Evolutionary conservation across 352 stramenopile species (phyloP).

Genomic region (Vaucheria bursata): DNA sequence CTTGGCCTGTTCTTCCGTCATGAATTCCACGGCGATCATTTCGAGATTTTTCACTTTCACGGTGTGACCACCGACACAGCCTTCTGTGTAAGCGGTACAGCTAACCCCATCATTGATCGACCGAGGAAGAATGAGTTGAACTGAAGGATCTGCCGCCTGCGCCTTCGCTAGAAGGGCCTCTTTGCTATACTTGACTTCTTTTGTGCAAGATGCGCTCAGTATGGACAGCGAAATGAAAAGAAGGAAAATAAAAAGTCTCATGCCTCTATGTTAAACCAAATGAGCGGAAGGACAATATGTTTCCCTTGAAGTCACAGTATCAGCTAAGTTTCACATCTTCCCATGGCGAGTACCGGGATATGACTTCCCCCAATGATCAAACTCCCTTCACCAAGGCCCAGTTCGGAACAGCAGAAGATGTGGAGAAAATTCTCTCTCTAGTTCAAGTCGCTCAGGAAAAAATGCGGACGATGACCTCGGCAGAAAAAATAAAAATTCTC

Average conservation of each 20-base stretch:
- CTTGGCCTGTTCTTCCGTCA: background rate
- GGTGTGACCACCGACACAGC: background rate
- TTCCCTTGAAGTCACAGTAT: background rate
- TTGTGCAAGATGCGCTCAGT: background rate
- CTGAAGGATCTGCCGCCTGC: background rate
- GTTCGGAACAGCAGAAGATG: background rate
- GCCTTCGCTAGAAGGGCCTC: background rate
- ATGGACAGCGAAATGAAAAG: background rate
- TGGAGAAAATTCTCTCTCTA: background rate
- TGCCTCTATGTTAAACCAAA: background rate
- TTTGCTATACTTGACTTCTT: background rate
- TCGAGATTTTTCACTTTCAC: background rate
- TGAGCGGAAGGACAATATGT: too few species aligned
- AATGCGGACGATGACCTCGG: too few species aligned
- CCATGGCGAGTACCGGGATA: background rate
- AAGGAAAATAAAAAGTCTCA: background rate
- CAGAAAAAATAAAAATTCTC: too few species aligned
- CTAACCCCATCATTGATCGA: background rate
- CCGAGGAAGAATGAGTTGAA: background rate
- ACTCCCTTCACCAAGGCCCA: background rate
- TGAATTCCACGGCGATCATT: background rate
- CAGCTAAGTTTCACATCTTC: background rate
- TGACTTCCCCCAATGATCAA: background rate
- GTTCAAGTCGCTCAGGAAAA: too few species aligned
- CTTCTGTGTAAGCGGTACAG: background rate